Evolutionary conservation across 2,329 filamentous ascomycete species (phyloP).

Genomic region (Mycogone perniciosa): DNA sequence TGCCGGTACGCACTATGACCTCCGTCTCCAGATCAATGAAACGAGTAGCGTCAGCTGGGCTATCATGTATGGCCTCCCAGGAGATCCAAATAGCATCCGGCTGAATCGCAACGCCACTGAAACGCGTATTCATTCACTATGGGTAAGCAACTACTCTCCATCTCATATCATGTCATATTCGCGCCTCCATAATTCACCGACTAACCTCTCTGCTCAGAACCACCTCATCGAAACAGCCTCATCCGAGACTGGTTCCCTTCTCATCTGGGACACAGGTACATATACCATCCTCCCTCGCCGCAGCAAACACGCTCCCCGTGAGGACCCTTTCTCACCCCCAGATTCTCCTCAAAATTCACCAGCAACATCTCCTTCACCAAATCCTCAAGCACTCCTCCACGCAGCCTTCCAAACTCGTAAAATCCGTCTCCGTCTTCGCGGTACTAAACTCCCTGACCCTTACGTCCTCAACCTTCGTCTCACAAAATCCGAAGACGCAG

Average conservation of each 20-base stretch:
- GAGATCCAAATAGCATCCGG: conserved; percentile 48
- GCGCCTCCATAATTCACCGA: neutral
- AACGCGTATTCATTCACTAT: conserved; percentile 55
- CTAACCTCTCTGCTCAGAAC: conserved; percentile 36
- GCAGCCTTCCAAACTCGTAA: conserved; percentile 48
- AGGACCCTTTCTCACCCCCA: conserved; percentile 26
- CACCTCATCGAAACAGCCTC: conserved; percentile 56
- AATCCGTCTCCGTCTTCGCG: conserved; percentile 50
- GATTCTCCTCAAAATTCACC: conserved; percentile 17
- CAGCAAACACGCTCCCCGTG: conserved; percentile 26
- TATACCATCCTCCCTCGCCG: conserved; percentile 47
- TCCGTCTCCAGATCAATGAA: conserved; percentile 62
- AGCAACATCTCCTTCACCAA: conserved; percentile 18
- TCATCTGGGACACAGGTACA: conserved; percentile 58
- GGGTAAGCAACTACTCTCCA: conserved; percentile 34
- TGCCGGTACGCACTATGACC: conserved; percentile 62
- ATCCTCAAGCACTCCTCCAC: conserved; percentile 43
- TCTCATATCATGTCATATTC: neutral
- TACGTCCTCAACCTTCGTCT: conserved; percentile 53
- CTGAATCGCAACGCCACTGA: conserved; percentile 55
- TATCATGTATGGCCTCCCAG: conserved; percentile 57
- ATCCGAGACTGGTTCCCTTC: conserved; percentile 46
- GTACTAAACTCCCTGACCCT: conserved; percentile 43
- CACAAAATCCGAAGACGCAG: conserved; percentile 36
- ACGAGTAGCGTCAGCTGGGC: conserved; percentile 60